Conservation (phyloP, 192 early-diverging fungal species). For the Coemansia furcata region DNA sequence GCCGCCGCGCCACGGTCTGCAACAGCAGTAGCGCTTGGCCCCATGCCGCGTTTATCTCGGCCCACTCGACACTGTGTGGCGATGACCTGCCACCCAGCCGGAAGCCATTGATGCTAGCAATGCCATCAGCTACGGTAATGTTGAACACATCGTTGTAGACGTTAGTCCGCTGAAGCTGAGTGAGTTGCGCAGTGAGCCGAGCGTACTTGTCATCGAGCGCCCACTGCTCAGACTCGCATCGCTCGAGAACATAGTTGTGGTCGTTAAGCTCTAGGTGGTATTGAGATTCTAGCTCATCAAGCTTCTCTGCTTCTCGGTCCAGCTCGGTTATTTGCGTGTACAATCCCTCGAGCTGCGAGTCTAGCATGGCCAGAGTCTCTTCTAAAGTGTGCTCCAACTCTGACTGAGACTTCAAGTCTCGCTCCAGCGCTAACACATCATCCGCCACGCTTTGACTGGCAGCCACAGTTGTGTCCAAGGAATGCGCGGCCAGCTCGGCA, state of each 20-base stretch:
- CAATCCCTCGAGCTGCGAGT: slow-evolving; percentile 43
- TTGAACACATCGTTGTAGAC: slow-evolving; percentile 95
- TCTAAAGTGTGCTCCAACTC: slow-evolving; percentile 48
- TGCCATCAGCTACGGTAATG: slow-evolving; percentile 79
- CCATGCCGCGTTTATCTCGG: slow-evolving; percentile 95
- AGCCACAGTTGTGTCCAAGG: slow-evolving; percentile 5
- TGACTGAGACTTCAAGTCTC: slow-evolving; percentile 55
- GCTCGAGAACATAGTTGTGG: slow-evolving; percentile 61
- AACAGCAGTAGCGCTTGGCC: slow-evolving; percentile 85
- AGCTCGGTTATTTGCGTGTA: slow-evolving; percentile 49
- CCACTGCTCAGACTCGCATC: slow-evolving; percentile 73
- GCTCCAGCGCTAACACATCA: slow-evolving; percentile 54
- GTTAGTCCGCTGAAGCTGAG: slow-evolving; percentile 85
- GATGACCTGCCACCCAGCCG: slow-evolving; percentile 76
- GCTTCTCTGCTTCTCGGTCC: slow-evolving; percentile 51
- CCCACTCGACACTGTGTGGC: slow-evolving; percentile 84
- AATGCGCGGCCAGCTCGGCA: slow-evolving; percentile 45
- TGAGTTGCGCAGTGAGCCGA: slow-evolving; percentile 71
- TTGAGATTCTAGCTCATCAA: slow-evolving; percentile 37
- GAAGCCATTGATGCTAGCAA: slow-evolving; percentile 94
- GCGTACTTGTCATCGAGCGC: slow-evolving; percentile 77
- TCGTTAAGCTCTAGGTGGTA: slow-evolving; percentile 73
- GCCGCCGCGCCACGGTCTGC: slow-evolving; percentile 81
- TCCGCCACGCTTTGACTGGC: slow-evolving; percentile 17
- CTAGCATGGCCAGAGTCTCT: slow-evolving; percentile 48